Base-by-base conservation (phyloP, 2,329 filamentous ascomycete genomes). In the Beauveria caledonica region DNA sequence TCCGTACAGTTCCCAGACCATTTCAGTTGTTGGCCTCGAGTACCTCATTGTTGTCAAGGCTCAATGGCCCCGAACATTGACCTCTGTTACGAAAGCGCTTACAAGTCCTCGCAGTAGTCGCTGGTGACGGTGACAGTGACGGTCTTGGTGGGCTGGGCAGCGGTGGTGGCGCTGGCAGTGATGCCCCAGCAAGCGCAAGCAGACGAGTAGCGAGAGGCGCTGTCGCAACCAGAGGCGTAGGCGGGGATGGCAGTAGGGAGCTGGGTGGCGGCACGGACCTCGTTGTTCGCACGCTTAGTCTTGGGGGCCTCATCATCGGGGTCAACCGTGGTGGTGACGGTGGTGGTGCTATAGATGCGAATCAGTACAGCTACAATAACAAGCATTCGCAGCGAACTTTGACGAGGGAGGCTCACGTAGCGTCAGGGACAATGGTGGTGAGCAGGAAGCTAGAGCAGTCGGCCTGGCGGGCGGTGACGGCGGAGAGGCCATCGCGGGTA, bases 111-210 rank as follows among this genome's bases (percentile, higher is more conserved):
- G 69, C 75, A 77, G 67, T 70, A 74, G 67, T 77, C 73, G 64
- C 68, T 66, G 53, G 74, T 77, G 61, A 70, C 72, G 61, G 75
- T 78, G 60, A 76, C 72, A 33, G 75, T 77, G 59, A 70, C 67
- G 9, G 75, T 77, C 40, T 70, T 67, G 62, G 75, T 78, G 25
- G 75, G 72, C 40, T 64, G 66, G 29, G 73, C 65, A 58, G 72
- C 75, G 11, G 76, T 77, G 61, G 69, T 71, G 50, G 73, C 69
- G 27, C 67, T 63, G 42, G 69, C 70, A 44, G 75, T 77, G 68
- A 78, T 71, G 53, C 76, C 76, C 69, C 72, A 79, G 73, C 77
- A 78, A 57, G 69, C 70, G 73, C 76, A 79, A 58, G 73, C 76
- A 42, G 75, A 74, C 36, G 74, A 68, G 69, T 77, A 78, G 51